A percentile compares a stretch with the other conserved stretches of the same genome.
Conservation (phyloP, 345 rosid species). For the Lepidium aucheri region DNA sequence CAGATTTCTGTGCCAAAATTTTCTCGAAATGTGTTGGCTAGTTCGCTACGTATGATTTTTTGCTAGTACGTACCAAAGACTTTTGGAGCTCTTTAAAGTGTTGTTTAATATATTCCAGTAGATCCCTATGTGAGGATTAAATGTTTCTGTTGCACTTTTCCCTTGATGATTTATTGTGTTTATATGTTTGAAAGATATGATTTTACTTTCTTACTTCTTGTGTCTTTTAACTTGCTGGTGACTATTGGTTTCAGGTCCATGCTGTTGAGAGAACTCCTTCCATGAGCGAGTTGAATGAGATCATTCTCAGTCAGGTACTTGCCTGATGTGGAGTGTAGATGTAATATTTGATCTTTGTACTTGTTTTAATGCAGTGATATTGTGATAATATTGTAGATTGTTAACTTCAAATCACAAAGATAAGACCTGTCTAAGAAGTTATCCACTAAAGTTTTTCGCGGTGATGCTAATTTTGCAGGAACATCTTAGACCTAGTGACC, state of each 20-base stretch:
- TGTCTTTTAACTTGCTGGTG: neutral
- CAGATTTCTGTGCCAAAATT: neutral
- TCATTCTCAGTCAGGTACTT: constrained; percentile 80
- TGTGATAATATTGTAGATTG: neutral
- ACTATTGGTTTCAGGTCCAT: constrained; percentile 50
- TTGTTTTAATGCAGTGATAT: neutral
- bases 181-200: neutral
- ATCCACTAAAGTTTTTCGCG: constrained; percentile 4
- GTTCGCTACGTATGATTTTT: neutral
- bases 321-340: constrained; percentile 5
- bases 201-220: neutral
- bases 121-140: neutral
- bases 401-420: neutral
- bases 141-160: neutral
- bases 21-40: neutral
- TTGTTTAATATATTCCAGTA: neutral
- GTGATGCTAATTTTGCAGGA: constrained; percentile 50
- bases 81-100: neutral
- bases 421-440: neutral
- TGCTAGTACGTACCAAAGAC: neutral
- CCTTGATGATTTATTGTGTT: neutral
- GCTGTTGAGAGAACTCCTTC: constrained; percentile 94
- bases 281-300: constrained; percentile 92
- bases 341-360: neutral
- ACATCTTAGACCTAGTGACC: constrained; percentile 82